Conservation (phyloP, 306 rosid species). For the Malus sylvestris region DNA sequence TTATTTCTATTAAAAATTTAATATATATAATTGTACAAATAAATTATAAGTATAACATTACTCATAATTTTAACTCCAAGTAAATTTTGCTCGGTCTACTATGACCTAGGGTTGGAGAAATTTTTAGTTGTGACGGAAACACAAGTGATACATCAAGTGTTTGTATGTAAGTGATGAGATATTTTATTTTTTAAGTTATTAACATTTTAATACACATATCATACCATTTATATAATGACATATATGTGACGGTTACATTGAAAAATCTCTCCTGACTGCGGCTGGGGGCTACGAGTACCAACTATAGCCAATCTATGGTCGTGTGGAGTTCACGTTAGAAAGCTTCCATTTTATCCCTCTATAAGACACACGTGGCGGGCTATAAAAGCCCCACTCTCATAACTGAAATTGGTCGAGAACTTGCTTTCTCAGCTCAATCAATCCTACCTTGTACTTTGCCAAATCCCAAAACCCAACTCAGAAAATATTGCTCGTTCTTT, state of each 20-base stretch:
- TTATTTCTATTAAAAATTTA: too few relatives aligned
- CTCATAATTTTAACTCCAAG: not conserved
- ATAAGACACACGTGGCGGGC: conserved; percentile 43
- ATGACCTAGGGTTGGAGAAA: not conserved
- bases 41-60: too few relatives aligned
- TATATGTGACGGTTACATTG: too few relatives aligned
- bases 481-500: not conserved
- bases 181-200: too few relatives aligned
- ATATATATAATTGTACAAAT: too few relatives aligned
- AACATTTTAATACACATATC: too few relatives aligned
- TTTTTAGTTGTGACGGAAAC: too few relatives aligned
- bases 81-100: not conserved
- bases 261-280: too few relatives aligned
- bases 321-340: not conserved
- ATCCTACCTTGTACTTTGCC: not conserved
- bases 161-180: too few relatives aligned
- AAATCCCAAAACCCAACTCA: conserved; percentile 7
- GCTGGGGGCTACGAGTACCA: not conserved
- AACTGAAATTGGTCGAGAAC: not conserved
- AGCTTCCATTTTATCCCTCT: conserved; percentile 26
- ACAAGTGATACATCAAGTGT: too few relatives aligned
- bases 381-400: not conserved
- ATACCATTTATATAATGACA: too few relatives aligned
- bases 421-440: conserved; percentile 2
- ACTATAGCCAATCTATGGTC: not conserved